Percentiles rank a stretch among this genome's conserved stretches.
phyloP scores from a whole-genome alignment of 2,329 filamentous ascomycete species.

The Cyphellophora europaea region DNA sequence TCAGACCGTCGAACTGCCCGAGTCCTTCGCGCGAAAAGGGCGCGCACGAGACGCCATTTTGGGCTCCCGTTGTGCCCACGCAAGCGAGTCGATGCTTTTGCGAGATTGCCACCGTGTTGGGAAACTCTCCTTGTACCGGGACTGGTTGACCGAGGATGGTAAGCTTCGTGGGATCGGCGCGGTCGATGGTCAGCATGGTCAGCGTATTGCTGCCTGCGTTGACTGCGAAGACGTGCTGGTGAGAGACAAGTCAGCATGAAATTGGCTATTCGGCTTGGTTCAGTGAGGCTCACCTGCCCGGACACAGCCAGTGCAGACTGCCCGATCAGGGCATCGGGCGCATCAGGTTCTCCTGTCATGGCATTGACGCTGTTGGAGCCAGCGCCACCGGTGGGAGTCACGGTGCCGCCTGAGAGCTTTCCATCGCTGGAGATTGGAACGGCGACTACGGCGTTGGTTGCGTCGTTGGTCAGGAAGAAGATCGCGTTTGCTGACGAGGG shows the following conservation, averaged over 20 bases:
- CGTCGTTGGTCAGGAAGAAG: conserved; percentile 49
- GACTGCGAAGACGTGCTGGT: conserved; percentile 19
- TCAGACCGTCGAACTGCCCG: conserved; percentile 24
- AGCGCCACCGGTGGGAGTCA: conserved; percentile 38
- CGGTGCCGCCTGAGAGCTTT: conserved; percentile 32
- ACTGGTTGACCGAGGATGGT: conserved; percentile 24
- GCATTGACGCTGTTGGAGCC: conserved; percentile 35
- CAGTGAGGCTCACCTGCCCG: conserved; percentile 37
- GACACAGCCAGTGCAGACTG: conserved; percentile 43
- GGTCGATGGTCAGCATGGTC: conserved; percentile 27
- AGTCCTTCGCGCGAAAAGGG: conserved; percentile 23
- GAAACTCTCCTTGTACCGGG: conserved; percentile 28
- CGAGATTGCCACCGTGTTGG: conserved; percentile 29
- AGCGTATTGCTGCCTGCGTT: conserved; percentile 31
- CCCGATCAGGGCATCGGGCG: conserved; percentile 42
- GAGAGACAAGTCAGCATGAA: background rate
- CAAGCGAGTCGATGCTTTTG: conserved; percentile 26
- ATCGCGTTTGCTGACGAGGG: conserved; percentile 33
- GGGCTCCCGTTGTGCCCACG: conserved; percentile 27
- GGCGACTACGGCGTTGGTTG: conserved; percentile 40
- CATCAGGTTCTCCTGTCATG: conserved; percentile 28
- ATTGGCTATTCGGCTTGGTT: conserved; percentile 1
- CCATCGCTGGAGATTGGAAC: conserved; percentile 40
- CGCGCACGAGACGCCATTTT: conserved; percentile 29
- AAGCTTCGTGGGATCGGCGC: conserved; percentile 22